A percentile compares a stretch with the other conserved stretches of the same genome.
Conservation (phyloP, 306 rosid species). For the Cicer judaicum region DNA sequence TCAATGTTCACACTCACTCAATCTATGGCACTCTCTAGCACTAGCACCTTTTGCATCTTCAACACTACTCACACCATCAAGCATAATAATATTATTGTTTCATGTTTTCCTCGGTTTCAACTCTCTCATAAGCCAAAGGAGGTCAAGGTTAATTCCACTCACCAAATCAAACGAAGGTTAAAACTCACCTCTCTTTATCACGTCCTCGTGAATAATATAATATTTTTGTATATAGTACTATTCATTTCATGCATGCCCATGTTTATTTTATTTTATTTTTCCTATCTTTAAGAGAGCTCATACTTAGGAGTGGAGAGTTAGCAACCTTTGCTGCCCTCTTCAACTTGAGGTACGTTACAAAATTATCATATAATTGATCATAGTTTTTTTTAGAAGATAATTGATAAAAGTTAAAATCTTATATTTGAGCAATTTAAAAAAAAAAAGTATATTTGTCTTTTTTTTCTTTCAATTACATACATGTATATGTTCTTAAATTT, state of each 20-base stretch:
- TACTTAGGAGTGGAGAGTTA: constrained; percentile 67
- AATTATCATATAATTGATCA: no score
- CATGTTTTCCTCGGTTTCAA: constrained; percentile 16
- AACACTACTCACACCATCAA: constrained; percentile 11
- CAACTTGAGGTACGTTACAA: constrained; percentile 55
- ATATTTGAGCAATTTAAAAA: no score
- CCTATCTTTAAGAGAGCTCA: constrained; percentile 53
- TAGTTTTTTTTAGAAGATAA: no score
- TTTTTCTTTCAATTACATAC: background rate
- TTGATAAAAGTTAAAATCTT: no score
- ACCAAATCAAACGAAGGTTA: constrained; percentile 64
- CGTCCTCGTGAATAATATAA: background rate
- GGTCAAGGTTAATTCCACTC: constrained; percentile 36
- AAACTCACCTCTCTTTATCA: background rate
- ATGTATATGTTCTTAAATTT: background rate
- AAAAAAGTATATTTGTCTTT: no score
- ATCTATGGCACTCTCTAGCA: constrained; percentile 9
- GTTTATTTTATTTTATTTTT: background rate
- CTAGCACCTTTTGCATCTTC: constrained; percentile 19
- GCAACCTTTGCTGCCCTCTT: constrained; percentile 70
- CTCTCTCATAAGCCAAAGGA: constrained; percentile 31
- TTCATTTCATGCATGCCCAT: background rate
- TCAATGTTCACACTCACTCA: background rate
- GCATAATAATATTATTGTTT: background rate
- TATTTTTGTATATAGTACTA: background rate